These are phyloP conservation scores for Fusarium acutatum DNA, from an alignment of 2,329 filamentous ascomycete genomes.

Conservation along the genomic window DNA sequence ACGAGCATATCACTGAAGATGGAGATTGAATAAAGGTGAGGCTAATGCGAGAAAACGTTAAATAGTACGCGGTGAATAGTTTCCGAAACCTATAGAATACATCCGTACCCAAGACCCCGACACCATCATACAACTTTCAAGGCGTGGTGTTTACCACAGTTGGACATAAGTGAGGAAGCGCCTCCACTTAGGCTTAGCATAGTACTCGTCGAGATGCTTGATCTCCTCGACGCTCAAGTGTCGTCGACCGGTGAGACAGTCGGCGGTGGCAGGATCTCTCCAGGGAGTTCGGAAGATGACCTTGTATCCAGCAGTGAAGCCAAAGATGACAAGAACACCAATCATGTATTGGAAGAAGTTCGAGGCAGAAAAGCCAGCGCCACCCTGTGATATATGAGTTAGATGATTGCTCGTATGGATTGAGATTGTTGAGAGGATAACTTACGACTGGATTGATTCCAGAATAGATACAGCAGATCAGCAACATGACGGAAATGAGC, in stretches of 20 bases:
- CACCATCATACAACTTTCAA: not conserved
- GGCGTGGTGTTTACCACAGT: constrained; percentile 11
- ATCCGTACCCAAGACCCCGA: not conserved
- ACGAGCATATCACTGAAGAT: too few relatives aligned
- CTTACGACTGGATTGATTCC: constrained; percentile 18
- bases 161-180: constrained; percentile 33
- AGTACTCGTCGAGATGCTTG: constrained; percentile 29
- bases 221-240: constrained; percentile 23
- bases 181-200: constrained; percentile 25
- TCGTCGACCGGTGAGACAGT: constrained; percentile 25
- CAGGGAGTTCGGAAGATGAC: constrained; percentile 26
- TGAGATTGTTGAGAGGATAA: not conserved
- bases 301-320: constrained; percentile 32
- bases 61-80: not conserved
- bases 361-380: not conserved
- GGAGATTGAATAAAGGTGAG: not conserved
- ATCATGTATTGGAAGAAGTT: not conserved
- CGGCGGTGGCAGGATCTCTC: constrained; percentile 29
- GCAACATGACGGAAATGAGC: constrained; percentile 4
- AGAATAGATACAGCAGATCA: constrained; percentile 2
- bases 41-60: not conserved
- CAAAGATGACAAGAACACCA: constrained; percentile 25
- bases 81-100: not conserved
- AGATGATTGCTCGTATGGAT: not conserved
- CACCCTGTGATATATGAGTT: not conserved